Conservation (phyloP, 768 basidiomycete genomes). For the Serendipita vermifera region DNA sequence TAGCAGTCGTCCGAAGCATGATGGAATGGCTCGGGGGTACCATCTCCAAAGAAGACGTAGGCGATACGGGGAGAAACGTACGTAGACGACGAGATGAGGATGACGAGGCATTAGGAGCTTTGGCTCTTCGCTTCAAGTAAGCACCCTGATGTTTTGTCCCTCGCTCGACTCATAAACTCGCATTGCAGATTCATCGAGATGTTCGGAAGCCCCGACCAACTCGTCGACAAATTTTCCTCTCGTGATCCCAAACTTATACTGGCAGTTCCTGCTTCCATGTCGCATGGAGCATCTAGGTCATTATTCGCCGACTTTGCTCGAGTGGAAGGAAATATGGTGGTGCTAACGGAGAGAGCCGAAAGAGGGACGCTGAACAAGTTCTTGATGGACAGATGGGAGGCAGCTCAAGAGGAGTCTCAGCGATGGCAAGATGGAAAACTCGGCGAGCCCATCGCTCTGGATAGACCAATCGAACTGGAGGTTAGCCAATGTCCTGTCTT, state of each 20-base stretch:
- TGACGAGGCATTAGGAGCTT: conserved; percentile 72
- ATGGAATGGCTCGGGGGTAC: conserved; percentile 99
- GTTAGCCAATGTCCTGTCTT: conserved; percentile 34
- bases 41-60: conserved; percentile 82
- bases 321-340: conserved; percentile 70
- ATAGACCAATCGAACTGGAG: conserved; percentile 51
- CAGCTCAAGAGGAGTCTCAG: conserved; percentile 59
- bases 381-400: conserved; percentile 80
- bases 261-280: conserved; percentile 83
- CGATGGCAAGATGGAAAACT: conserved; percentile 87
- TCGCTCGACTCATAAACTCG: neutral
- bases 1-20: conserved; percentile 88
- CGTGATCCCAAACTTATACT: conserved; percentile 88
- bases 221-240: conserved; percentile 70
- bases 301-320: conserved; percentile 80
- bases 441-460: conserved; percentile 74
- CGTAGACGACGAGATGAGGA: conserved; percentile 45
- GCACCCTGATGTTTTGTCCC: conserved; percentile 18
- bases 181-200: conserved; percentile 72
- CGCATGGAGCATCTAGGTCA: conserved; percentile 79
- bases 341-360: conserved; percentile 70
- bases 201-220: conserved; percentile 68
- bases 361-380: conserved; percentile 65
- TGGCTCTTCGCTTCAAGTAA: conserved; percentile 80
- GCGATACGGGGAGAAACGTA: conserved; percentile 43